Evolutionary conservation across 371 early-diverging fungal species (phyloP), one percentile per base, ranked within the genome.

Genomic region (Zychaea mexicana): DNA sequence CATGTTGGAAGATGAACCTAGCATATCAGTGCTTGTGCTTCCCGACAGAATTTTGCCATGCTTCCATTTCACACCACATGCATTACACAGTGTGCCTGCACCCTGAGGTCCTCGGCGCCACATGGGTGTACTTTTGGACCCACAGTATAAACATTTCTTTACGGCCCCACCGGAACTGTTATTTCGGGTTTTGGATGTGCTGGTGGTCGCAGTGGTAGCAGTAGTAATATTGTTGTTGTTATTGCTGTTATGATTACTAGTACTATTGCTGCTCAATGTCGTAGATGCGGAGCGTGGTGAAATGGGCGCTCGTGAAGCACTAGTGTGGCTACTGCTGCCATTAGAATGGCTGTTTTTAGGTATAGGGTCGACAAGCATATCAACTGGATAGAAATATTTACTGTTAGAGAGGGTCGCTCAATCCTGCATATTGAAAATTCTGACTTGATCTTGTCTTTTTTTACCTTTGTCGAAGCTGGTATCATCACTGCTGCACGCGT

Each of bases 51-150:
- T 88, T 62, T 90, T 88, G 52, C 90, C 88, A 36, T 88, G 85
- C 49, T 88, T 90, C 90, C 94, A 94, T 71, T 95, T 94, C 13
- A 97, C 91, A 32, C 96, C 95, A 72, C 96, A 96, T 0, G 93
- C 90, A 74, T 95, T 96, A 75, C 96, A 95, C 15, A 96, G 82
- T 3, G 92, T 86, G 21, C 89, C 89, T 54, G 88, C 87, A 24
- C 92, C 94, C 33, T 83, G 83, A 1, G 94, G 93, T 5, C 95
- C 94, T 58, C 93, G 83, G 21, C 96, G 86, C 97, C 97, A 97
- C 82, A 93, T 92, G 26, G 96, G 96, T 1, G 96, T 95, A 13
- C 81, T 78, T 46, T 84, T 88, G n/a, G 90, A 90, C 13, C 83
- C 79, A 72, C 97, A 97, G 77, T 93, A 92, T 15, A 77, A 63